Base-by-base conservation (phyloP, 2,329 filamentous ascomycete species). In the Penicillium sp. region DNA sequence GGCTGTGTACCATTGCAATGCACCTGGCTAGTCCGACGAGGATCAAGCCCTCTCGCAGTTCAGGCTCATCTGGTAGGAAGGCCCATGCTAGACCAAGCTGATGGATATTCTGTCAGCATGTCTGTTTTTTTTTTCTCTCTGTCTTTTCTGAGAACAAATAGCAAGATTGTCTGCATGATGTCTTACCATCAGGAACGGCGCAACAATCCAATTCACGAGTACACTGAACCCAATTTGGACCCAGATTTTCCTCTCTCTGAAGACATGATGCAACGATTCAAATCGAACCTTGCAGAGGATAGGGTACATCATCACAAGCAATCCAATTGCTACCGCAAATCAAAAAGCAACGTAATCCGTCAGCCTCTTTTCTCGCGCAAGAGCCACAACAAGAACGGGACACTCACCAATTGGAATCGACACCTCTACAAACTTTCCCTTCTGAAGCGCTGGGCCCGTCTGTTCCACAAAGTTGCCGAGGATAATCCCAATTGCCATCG, bases 261-360 rank as follows among this genome's bases (percentile, higher is more conserved):
- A 78, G 3, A 89, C 72, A 6, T 79, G 71, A 65, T 89, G 86
- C 9, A 95, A 70, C 0, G 80, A 79, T 66, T 94, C 88, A 66
- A 82, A 94, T 35, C 81, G 81, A 6, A 95, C 85, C 67, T 93
- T 93, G 77, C 88, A 94, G 0, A 95, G 74, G 49, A 95, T 94
- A 0, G 89, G 90, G 60, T 93, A 95, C 88, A 95, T 95, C 88
- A 95, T 95, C 35, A 94, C 83, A 0, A 95, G 76, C 0, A 95
- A 72, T 0, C 90, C 89, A 42, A 94, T 73, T 1, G 89, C 88
- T 88, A 18, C 18, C 18, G 18, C 18, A 18, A 18, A 18, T 18
- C 18, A 18, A 18, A 18, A 3, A 5, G 4, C 26, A 6, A 11
- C 54, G 57, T 13, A 9, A 12, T 18, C 18, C 18, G 18, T 18